Base-by-base conservation (phyloP, 768 basidiomycete species). In the Polyporus arcularius region DNA sequence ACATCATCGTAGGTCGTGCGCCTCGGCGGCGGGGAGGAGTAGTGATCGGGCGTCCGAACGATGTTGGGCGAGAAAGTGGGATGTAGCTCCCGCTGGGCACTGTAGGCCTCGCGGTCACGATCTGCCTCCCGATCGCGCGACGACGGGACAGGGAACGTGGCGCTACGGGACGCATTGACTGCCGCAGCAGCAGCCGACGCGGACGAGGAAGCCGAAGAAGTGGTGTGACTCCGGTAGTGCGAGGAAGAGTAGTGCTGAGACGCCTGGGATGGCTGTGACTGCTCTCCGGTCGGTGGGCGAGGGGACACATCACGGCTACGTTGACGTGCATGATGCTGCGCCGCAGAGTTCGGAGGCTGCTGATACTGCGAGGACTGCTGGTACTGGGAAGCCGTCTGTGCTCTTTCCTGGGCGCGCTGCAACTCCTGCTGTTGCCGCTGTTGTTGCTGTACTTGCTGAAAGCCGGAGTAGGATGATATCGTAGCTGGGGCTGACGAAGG, bases 61-160 rank as follows among this genome's bases (percentile, higher is more conserved):
- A 89, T 86, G 56, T 76, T 83, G n/a, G 82, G 67, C 2, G 86
- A 86, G 66, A 90, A 92, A 1, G 90, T 90, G 1, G 87, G 78
- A 46, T 85, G 82, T 16, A 90, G 81, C 14, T 84, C 81, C 18
- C 70, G 74, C 57, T 75, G 76, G 6, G 81, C 69, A 0, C 82
- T 87, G 65, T 80, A 89, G 3, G 78, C 76, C 56, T 83, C 80
- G 1, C 72, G 73, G 53, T 74, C 10, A 66, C 57, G 41, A 31
- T 32, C 43, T 10, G 16, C 9, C 9, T 63, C 57, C 12, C 47
- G 53, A n/a, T 59, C 67, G 8, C 32, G 47, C 32, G 67, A 67
- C 3, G 67, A 58, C 10, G 67, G 63, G 9, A 51, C 51, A 28
- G 56, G 18, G 26, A 62, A n/a, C 32, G 53, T n/a, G 15, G 53